phyloP scores from a whole-genome alignment of 352 stramenopile genomes.

The Elongisporangium senticosum region DNA sequence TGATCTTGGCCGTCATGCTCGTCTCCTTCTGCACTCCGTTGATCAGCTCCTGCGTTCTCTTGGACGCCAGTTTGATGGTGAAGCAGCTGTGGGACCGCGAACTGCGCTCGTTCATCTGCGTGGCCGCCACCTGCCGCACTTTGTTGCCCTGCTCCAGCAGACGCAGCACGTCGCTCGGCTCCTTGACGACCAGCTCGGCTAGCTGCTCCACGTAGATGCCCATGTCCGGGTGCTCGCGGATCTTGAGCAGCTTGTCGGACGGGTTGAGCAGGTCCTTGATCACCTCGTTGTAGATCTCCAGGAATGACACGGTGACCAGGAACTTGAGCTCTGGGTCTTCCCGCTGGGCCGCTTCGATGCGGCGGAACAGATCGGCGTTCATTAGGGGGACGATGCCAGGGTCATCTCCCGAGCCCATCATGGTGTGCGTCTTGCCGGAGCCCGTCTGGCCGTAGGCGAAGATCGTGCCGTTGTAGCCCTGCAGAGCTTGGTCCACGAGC shows the following conservation, averaged over 20 bases:
- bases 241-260: constrained; percentile 88
- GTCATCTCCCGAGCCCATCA: constrained; percentile 73
- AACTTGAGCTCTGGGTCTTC: constrained; percentile 59
- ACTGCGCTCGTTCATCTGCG: constrained; percentile 90
- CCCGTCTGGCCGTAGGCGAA: constrained; percentile 75
- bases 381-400: constrained; percentile 87
- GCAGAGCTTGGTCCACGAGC: constrained; percentile 71
- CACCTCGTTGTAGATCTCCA: constrained; percentile 95
- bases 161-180: constrained; percentile 67
- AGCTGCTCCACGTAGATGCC: constrained; percentile 92
- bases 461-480: constrained; percentile 80
- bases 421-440: constrained; percentile 86
- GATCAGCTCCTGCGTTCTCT: constrained; percentile 46
- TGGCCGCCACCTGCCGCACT: constrained; percentile 84
- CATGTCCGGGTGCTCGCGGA: constrained; percentile 90
- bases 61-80: constrained; percentile 88
- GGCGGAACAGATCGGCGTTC: constrained; percentile 82
- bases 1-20: constrained; percentile 86
- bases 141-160: constrained; percentile 88
- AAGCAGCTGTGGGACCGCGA: constrained; percentile 90
- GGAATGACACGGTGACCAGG: constrained; percentile 89
- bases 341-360: constrained; percentile 24
- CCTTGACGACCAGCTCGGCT: constrained; percentile 78
- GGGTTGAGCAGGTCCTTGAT: constrained; percentile 93
- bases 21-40: constrained; percentile 60